phyloP scores from a whole-genome alignment of 805 yeast genomes.

The Clavispora vitiphila region DNA sequence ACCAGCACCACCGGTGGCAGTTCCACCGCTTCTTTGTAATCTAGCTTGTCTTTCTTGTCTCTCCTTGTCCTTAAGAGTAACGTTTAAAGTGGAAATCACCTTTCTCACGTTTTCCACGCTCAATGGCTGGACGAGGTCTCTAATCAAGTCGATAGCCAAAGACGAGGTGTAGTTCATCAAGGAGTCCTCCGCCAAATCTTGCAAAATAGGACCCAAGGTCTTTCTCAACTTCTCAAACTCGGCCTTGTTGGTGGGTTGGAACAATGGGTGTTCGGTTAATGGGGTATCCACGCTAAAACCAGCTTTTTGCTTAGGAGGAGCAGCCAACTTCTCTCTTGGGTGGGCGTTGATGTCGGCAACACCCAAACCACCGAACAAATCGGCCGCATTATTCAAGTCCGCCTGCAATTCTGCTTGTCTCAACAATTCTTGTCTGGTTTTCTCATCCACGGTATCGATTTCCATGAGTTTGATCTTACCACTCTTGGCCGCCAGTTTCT shows the following conservation, averaged over 20 bases:
- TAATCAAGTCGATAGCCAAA: slow-evolving; percentile 77
- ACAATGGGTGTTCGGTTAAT: slow-evolving; percentile 70
- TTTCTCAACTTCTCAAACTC: slow-evolving; percentile 74
- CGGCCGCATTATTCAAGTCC: slow-evolving; percentile 91
- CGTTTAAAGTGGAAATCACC: slow-evolving; percentile 78
- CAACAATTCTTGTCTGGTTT: slow-evolving; percentile 68
- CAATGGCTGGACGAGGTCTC: slow-evolving; percentile 81
- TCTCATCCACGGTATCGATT: slow-evolving; percentile 66
- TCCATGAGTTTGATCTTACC: slow-evolving; percentile 43
- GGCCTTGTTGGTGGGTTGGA: slow-evolving; percentile 72
- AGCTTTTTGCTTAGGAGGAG: slow-evolving; percentile 29
- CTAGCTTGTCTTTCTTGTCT: slow-evolving; percentile 87
- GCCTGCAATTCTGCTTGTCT: slow-evolving; percentile 76
- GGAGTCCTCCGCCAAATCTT: slow-evolving; percentile 56
- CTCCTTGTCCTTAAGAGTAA: slow-evolving; percentile 77
- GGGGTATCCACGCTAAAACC: slow-evolving; percentile 52
- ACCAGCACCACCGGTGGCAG: slow-evolving; percentile 89
- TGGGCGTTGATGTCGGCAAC: slow-evolving; percentile 46
- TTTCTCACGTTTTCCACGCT: slow-evolving; percentile 78
- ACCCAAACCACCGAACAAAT: slow-evolving; percentile 72
- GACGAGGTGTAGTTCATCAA: slow-evolving; percentile 64
- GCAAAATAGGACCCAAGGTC: slow-evolving; percentile 57
- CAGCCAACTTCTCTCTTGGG: slow-evolving; percentile 47
- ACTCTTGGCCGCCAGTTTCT: slow-evolving; percentile 37
- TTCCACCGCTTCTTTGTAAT: slow-evolving; percentile 74